Percentiles rank a stretch among this genome's conserved stretches.
These are phyloP conservation scores for Erodium maritimum DNA, from an alignment of 345 rosid species.

Conservation along the genomic window DNA sequence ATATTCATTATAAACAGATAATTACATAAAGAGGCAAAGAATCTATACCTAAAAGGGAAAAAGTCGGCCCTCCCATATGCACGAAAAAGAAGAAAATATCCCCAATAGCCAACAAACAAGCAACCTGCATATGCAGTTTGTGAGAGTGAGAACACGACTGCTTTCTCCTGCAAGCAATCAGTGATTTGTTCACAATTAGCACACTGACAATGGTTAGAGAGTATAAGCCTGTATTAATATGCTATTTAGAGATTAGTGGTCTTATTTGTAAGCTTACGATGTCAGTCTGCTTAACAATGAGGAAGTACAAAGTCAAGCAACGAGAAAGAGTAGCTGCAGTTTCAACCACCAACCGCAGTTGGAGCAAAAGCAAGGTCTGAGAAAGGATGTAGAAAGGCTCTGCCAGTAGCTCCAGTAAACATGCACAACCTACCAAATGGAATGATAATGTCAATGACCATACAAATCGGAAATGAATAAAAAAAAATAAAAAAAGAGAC, in stretches of 20 bases:
- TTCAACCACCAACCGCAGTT: conserved; percentile 69
- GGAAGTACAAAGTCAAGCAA: conserved; percentile 60
- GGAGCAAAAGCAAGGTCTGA: conserved; percentile 63
- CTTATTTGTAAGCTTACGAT: conserved; percentile 38
- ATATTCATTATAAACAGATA: not conserved
- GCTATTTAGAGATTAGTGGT: not conserved
- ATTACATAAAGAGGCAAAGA: conserved; percentile 1
- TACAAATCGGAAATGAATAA: not conserved
- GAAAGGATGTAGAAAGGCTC: conserved; percentile 88
- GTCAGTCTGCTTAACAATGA: conserved; percentile 41
- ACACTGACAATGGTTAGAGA: not conserved
- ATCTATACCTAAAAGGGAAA: conserved; percentile 72
- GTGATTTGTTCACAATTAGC: not conserved
- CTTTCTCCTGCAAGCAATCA: conserved; percentile 40
- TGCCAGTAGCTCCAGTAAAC: conserved; percentile 77
- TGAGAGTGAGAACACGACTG: conserved; percentile 46
- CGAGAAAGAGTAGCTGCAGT: conserved; percentile 65
- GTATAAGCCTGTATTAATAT: not conserved
- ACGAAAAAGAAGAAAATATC: conserved; percentile 50
- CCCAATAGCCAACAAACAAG: conserved; percentile 76
- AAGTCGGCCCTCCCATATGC: conserved; percentile 37
- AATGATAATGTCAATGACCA: conserved; percentile 5
- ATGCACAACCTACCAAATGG: conserved; percentile 55
- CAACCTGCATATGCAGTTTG: conserved; percentile 66
- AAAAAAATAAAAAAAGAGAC: too few species aligned